Evolutionary conservation across 1,284 basidiomycete genomes (phyloP).

Genomic region (Rhodotorula sp.): DNA sequence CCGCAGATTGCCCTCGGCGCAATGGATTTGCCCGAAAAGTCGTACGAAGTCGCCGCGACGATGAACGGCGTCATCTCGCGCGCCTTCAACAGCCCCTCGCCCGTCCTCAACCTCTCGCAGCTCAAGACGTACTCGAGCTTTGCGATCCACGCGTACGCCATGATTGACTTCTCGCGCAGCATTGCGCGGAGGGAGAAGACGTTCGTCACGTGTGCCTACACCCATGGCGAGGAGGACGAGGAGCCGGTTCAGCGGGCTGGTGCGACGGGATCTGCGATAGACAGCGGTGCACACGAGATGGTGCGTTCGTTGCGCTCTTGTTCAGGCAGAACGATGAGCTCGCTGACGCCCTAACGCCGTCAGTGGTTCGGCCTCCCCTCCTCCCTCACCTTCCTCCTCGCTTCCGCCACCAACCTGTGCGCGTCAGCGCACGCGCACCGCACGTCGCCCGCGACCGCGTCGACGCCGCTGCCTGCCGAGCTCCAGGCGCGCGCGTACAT

Average conservation of each 20-base stretch:
- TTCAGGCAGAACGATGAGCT: neutral
- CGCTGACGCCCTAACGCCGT: too few species aligned
- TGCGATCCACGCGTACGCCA: neutral
- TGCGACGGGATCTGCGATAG: too few species aligned
- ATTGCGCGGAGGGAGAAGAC: neutral
- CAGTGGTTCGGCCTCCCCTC: slow-evolving; percentile 1
- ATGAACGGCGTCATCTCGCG: neutral
- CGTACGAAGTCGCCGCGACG: neutral
- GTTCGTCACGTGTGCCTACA: neutral
- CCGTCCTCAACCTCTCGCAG: neutral
- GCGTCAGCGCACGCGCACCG: neutral
- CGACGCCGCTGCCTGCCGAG: neutral
- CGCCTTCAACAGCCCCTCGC: neutral
- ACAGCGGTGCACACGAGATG: too few species aligned
- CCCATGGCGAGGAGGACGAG: too few species aligned
- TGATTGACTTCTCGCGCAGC: neutral
- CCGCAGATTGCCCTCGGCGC: neutral
- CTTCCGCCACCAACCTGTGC: neutral
- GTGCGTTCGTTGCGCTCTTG: neutral
- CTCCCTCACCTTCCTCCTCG: neutral
- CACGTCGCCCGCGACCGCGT: neutral
- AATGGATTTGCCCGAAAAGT: neutral
- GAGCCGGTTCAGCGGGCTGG: neutral
- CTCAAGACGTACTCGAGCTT: neutral
- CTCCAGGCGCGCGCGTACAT: neutral